Evolutionary conservation across 164 flowering plant genomes (phyloP).

Genomic region (Nymphaea colorata): DNA sequence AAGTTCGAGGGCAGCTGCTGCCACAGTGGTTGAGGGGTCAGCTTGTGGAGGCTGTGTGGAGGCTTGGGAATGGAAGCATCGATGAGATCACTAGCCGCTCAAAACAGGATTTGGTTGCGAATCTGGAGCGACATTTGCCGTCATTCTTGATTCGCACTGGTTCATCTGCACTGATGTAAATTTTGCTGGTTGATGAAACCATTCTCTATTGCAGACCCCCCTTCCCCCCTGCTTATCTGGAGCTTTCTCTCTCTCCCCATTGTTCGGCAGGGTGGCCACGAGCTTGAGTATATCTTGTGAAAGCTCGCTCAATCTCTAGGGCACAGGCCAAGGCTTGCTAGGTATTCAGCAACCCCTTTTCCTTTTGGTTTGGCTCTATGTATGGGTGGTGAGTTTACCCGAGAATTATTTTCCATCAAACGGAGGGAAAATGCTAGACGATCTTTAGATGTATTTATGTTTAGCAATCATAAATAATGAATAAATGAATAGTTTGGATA

Average conservation of each 20-base stretch:
- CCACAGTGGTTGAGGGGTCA: slow-evolving; percentile 75
- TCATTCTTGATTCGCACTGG: slow-evolving; percentile 39
- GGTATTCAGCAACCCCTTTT: no score
- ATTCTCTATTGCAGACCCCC: not conserved
- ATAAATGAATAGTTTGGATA: no score
- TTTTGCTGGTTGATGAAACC: not conserved
- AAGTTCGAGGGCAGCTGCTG: slow-evolving; percentile 44
- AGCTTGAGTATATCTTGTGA: no score
- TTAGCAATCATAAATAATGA: no score
- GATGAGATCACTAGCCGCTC: slow-evolving; percentile 30
- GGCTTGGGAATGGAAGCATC: slow-evolving; percentile 34
- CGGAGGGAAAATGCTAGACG: no score
- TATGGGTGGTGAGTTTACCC: no score
- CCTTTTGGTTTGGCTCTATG: no score
- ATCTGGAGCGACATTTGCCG: slow-evolving; percentile 78
- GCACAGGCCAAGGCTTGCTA: no score
- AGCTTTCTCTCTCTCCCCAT: not conserved
- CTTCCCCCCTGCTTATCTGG: not conserved
- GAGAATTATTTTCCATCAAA: no score
- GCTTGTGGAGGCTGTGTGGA: slow-evolving; percentile 68
- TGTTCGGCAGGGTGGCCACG: no score
- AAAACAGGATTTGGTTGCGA: slow-evolving; percentile 45
- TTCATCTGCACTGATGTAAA: not conserved
- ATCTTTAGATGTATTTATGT: no score
- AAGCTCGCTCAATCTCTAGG: no score